A percentile compares a stretch with the other conserved stretches of the same genome.
Conservation (phyloP, 2,329 filamentous ascomycete genomes). For the Fusarium dimerum region DNA sequence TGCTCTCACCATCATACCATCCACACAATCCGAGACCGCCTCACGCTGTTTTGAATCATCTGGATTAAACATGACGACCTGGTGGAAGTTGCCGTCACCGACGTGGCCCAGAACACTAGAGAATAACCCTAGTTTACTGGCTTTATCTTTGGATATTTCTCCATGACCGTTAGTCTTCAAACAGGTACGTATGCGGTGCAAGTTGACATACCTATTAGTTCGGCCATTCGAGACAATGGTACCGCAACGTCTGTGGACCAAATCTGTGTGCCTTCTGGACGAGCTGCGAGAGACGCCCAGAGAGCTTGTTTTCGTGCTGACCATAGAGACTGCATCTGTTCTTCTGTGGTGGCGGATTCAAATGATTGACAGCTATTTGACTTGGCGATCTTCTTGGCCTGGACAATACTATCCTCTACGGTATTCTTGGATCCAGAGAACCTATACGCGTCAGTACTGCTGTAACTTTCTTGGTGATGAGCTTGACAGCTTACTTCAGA, state of each 20-base stretch:
- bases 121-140: constrained; percentile 61
- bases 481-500: constrained; percentile 52
- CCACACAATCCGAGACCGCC: constrained; percentile 59
- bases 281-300: constrained; percentile 70
- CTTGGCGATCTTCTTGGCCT: constrained; percentile 56
- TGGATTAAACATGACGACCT: constrained; percentile 42
- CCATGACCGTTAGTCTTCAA: neutral
- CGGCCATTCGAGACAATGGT: constrained; percentile 68
- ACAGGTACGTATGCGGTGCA: neutral
- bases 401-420: constrained; percentile 61
- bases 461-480: too few relatives aligned
- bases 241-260: constrained; percentile 85
- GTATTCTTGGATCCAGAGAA: constrained; percentile 65
- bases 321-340: constrained; percentile 72
- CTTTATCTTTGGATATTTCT: constrained; percentile 67
- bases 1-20: constrained; percentile 69
- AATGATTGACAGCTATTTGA: constrained; percentile 57
- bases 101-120: constrained; percentile 72
- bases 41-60: constrained; percentile 59
- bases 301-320: constrained; percentile 73
- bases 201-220: constrained; percentile 56
- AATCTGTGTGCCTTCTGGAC: constrained; percentile 59
- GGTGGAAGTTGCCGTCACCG: constrained; percentile 74
- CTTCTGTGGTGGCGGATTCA: constrained; percentile 64
- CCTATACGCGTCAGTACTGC: constrained; percentile 10